A percentile compares a stretch with the other conserved stretches of the same genome.
These are phyloP conservation scores for Mortierella sp. DNA, from an alignment of 371 early-diverging fungal species.

Conservation along the genomic window DNA sequence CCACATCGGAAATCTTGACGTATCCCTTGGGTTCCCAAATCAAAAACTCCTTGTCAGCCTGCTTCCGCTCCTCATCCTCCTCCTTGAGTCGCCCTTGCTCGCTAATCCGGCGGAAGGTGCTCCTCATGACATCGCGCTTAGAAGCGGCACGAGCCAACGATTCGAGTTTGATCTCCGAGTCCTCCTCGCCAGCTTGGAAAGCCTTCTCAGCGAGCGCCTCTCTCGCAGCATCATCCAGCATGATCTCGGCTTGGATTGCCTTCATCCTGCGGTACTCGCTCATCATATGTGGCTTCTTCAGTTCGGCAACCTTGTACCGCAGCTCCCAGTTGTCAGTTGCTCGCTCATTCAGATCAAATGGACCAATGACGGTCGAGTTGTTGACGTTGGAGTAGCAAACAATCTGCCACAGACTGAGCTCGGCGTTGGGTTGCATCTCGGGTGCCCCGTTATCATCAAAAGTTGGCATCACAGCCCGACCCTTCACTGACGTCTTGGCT, in stretches of 20 bases:
- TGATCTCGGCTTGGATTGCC: constrained; percentile 53
- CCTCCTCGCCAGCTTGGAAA: not conserved
- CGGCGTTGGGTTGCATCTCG: constrained; percentile 51
- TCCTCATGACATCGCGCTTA: constrained; percentile 42
- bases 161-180: not conserved
- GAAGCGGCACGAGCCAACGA: constrained; percentile 12
- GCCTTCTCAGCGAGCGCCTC: constrained; percentile 34
- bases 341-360: constrained; percentile 46
- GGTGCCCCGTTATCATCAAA: constrained; percentile 51
- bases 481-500: constrained; percentile 25
- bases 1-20: constrained; percentile 21
- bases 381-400: constrained; percentile 55
- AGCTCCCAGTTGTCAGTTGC: constrained; percentile 52
- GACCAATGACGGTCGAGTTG: constrained; percentile 33
- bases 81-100: constrained; percentile 42
- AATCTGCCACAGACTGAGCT: constrained; percentile 56
- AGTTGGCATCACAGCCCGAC: constrained; percentile 12
- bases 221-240: constrained; percentile 28
- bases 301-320: constrained; percentile 53
- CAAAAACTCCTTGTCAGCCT: constrained; percentile 39
- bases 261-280: constrained; percentile 50
- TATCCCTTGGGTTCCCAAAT: constrained; percentile 59
- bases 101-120: constrained; percentile 37
- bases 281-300: constrained; percentile 54
- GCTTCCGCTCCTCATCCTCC: constrained; percentile 40